phyloP scores from a whole-genome alignment of 345 rosid genomes.

The Syzygium jambos region DNA sequence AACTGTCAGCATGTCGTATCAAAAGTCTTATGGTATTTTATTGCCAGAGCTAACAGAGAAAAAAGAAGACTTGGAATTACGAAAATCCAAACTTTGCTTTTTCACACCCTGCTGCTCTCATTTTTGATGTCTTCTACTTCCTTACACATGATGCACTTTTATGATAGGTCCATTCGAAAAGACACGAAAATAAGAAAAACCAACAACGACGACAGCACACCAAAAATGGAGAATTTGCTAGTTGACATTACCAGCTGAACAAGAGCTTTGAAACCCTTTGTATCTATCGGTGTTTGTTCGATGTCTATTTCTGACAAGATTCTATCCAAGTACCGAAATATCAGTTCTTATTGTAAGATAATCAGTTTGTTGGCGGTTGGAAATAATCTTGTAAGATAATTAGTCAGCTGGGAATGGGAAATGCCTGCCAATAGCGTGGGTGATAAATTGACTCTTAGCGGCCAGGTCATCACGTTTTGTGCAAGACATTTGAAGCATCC shows the following conservation, averaged over 20 bases:
- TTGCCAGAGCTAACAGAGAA: background rate
- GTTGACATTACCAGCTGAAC: constrained; percentile 19
- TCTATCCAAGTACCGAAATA: constrained; percentile 1
- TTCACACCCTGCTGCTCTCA: background rate
- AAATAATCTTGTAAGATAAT: too few species aligned
- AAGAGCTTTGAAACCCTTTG: constrained; percentile 31
- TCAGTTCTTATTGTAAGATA: background rate
- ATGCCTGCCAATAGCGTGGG: too few species aligned
- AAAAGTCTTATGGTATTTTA: background rate
- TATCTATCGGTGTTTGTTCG: constrained; percentile 25
- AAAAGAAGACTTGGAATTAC: background rate
- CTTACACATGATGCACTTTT: background rate
- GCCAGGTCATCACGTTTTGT: too few species aligned
- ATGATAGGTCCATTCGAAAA: background rate
- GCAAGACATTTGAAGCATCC: constrained; percentile 69
- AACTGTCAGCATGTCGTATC: background rate
- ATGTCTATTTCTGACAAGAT: constrained; percentile 34
- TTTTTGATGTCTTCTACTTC: background rate
- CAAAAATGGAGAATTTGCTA: background rate
- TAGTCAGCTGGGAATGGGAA: too few species aligned
- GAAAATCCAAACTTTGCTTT: background rate
- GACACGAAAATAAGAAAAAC: background rate
- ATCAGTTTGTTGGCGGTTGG: background rate
- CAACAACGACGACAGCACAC: background rate
- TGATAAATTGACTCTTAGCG: too few species aligned